These are phyloP conservation scores for Leishmania braziliensis DNA, from an alignment of 208 protist genomes.

Conservation along the genomic window DNA sequence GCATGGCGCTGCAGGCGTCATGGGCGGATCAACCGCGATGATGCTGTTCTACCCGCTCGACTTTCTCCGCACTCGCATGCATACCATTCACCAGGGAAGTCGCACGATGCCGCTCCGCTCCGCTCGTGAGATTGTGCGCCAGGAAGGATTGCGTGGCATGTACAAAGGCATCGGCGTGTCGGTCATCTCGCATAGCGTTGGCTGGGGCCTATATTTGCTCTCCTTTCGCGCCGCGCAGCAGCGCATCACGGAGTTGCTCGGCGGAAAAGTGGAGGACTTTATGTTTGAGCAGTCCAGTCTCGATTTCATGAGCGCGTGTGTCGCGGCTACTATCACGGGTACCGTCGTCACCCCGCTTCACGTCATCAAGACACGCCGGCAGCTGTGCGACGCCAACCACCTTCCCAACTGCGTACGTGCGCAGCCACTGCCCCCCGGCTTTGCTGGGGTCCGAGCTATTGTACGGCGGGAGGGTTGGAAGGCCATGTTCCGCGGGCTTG, in stretches of 20 bases:
- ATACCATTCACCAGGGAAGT: slow-evolving; percentile 62
- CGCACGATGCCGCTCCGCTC: slow-evolving; percentile 49
- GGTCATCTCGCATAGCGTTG: slow-evolving; percentile 71
- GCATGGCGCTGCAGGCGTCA: slow-evolving; percentile 71
- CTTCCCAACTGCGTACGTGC: slow-evolving; percentile 21
- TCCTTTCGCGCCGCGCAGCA: slow-evolving; percentile 70
- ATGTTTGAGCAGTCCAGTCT: slow-evolving; percentile 13
- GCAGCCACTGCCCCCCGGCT: slow-evolving; percentile 21
- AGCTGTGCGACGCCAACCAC: slow-evolving; percentile 53
- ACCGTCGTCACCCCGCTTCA: slow-evolving; percentile 74
- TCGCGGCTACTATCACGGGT: slow-evolving; percentile 63
- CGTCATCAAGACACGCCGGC: slow-evolving; percentile 79
- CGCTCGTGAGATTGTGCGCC: slow-evolving; percentile 47
- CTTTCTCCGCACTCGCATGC: slow-evolving; percentile 83
- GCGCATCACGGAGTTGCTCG: slow-evolving; percentile 36
- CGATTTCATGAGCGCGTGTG: slow-evolving; percentile 72
- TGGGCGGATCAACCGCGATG: slow-evolving; percentile 67
- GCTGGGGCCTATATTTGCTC: slow-evolving; percentile 80
- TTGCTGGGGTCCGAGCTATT: slow-evolving; percentile 39
- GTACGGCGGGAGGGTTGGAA: slow-evolving; percentile 56
- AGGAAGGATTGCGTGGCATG: slow-evolving; percentile 73
- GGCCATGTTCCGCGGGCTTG: slow-evolving; percentile 70
- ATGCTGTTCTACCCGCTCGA: slow-evolving; percentile 87
- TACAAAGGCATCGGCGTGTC: slow-evolving; percentile 78
- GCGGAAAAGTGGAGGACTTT: slow-evolving; percentile 12